These are phyloP conservation scores for Fonsecaea monophora DNA, from an alignment of 2,329 filamentous ascomycete genomes.

Conservation along the genomic window DNA sequence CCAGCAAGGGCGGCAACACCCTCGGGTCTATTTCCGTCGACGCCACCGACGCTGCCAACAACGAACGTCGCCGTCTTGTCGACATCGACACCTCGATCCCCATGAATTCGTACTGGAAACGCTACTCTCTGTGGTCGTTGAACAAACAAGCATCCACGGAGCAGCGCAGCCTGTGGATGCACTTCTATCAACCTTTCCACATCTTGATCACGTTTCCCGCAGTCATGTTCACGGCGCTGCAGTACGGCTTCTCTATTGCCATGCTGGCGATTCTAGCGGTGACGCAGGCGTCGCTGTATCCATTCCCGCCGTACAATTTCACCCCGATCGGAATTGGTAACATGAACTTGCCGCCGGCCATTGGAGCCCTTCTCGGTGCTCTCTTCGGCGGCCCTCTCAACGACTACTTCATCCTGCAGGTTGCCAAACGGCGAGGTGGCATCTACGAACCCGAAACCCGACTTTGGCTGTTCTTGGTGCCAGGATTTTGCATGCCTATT, in stretches of 20 bases:
- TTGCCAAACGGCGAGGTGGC: constrained; percentile 54
- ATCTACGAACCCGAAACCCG: constrained; percentile 60
- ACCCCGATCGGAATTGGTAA: constrained; percentile 44
- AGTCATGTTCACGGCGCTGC: constrained; percentile 50
- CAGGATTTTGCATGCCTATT: constrained; percentile 44
- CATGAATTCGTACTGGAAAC: constrained; percentile 41
- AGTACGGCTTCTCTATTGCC: constrained; percentile 50
- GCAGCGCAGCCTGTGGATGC: constrained; percentile 42
- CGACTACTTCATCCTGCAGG: constrained; percentile 50
- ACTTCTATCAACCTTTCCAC: constrained; percentile 45
- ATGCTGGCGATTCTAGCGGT: constrained; percentile 46
- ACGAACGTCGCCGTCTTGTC: constrained; percentile 33
- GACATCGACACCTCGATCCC: constrained; percentile 43
- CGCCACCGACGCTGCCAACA: constrained; percentile 25
- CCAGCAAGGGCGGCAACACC: constrained; percentile 18
- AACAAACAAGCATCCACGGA: constrained; percentile 34
- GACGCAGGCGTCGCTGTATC: constrained; percentile 47
- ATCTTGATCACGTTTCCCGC: constrained; percentile 48
- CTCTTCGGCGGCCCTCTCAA: constrained; percentile 51
- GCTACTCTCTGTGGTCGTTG: constrained; percentile 41
- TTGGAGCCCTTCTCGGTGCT: constrained; percentile 51
- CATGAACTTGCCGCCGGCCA: constrained; percentile 46
- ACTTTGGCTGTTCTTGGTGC: constrained; percentile 49
- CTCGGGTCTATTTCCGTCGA: constrained; percentile 23
- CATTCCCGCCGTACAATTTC: constrained; percentile 46